A percentile compares a stretch with the other conserved stretches of the same genome.
phyloP scores from a whole-genome alignment of 768 basidiomycete genomes.

The Tremella yokohamensis region DNA sequence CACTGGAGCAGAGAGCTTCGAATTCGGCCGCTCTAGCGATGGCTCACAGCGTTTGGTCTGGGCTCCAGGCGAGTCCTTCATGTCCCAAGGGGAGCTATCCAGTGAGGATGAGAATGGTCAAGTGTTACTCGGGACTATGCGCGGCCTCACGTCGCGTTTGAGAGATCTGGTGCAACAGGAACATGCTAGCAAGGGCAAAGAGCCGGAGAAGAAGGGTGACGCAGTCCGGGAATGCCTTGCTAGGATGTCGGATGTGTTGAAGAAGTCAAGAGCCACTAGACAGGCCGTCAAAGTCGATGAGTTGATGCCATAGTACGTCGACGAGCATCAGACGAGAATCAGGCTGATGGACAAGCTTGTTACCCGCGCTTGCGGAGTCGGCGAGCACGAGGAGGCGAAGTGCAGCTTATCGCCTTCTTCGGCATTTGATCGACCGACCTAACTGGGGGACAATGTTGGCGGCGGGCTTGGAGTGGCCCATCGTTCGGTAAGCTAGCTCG shows the following conservation, averaged over 20 bases:
- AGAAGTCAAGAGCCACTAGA: slow-evolving; percentile 68
- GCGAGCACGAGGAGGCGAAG: slow-evolving; percentile 71
- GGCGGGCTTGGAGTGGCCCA: slow-evolving; percentile 77
- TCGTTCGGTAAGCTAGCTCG: slow-evolving; percentile 65
- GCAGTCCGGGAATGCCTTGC: slow-evolving; percentile 29
- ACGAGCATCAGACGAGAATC: neutral
- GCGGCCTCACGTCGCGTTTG: slow-evolving; percentile 9
- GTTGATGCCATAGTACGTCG: slow-evolving; percentile 68
- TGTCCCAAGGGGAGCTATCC: neutral
- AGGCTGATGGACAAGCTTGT: slow-evolving; percentile 59
- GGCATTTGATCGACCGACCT: slow-evolving; percentile 73
- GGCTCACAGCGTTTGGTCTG: slow-evolving; percentile 9
- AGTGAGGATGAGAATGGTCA: slow-evolving; percentile 23
- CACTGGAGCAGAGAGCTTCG: slow-evolving; percentile 11
- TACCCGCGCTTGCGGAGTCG: slow-evolving; percentile 72
- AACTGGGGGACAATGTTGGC: slow-evolving; percentile 64
- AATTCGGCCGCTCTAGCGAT: slow-evolving; percentile 6
- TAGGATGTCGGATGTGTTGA: slow-evolving; percentile 46
- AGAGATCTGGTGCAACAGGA: slow-evolving; percentile 14
- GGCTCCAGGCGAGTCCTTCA: slow-evolving; percentile 1
- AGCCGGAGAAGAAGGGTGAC: slow-evolving; percentile 24
- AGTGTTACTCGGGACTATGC: slow-evolving; percentile 18
- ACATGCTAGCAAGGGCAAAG: slow-evolving; percentile 28
- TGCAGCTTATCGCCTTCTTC: slow-evolving; percentile 75
- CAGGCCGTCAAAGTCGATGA: slow-evolving; percentile 70